These are phyloP conservation scores for Malassezia sp. DNA, from an alignment of 1,284 basidiomycete genomes.

Conservation along the genomic window DNA sequence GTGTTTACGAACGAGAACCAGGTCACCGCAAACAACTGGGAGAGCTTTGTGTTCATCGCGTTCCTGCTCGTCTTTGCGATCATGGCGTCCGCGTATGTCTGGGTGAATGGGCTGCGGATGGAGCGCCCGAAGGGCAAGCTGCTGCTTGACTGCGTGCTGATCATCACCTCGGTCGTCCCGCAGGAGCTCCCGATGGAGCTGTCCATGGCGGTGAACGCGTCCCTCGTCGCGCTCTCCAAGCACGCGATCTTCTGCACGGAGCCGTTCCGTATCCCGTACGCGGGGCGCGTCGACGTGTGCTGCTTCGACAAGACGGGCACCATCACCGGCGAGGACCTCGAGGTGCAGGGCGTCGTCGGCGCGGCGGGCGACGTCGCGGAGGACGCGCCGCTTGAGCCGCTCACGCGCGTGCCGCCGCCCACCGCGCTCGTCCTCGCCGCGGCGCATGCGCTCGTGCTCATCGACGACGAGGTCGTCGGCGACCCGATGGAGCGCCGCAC, in stretches of 20 bases:
- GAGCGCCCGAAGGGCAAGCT: slow-evolving; percentile 45
- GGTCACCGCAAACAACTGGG: slow-evolving; percentile 44
- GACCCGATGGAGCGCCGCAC: slow-evolving; percentile 99
- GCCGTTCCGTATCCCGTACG: slow-evolving; percentile 46
- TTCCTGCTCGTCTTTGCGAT: slow-evolving; percentile 46
- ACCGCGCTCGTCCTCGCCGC: slow-evolving; percentile 81
- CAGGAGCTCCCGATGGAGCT: slow-evolving; percentile 47
- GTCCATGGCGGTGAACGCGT: slow-evolving; percentile 45
- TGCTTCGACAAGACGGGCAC: slow-evolving; percentile 47
- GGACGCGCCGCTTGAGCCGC: slow-evolving; percentile 55
- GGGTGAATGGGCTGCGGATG: slow-evolving; percentile 39
- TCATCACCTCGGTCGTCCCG: slow-evolving; percentile 46
- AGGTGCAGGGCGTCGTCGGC: slow-evolving; percentile 41
- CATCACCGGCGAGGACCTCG: slow-evolving; percentile 44
- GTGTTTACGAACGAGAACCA: slow-evolving; percentile 45
- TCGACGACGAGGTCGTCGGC: slow-evolving; percentile 83
- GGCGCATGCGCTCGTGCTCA: slow-evolving; percentile 83
- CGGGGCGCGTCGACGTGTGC: slow-evolving; percentile 45
- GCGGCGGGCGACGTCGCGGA: slow-evolving; percentile 12
- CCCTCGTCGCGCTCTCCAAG: slow-evolving; percentile 72
- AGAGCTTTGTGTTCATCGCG: slow-evolving; percentile 44
- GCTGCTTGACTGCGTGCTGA: slow-evolving; percentile 42
- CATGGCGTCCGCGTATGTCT: slow-evolving; percentile 41
- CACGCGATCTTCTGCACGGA: slow-evolving; percentile 50
- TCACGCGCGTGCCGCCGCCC: slow-evolving; percentile 63